Evolutionary conservation across 2,329 filamentous ascomycete species (phyloP).

Genomic region (Lecanicillium sp.): DNA sequence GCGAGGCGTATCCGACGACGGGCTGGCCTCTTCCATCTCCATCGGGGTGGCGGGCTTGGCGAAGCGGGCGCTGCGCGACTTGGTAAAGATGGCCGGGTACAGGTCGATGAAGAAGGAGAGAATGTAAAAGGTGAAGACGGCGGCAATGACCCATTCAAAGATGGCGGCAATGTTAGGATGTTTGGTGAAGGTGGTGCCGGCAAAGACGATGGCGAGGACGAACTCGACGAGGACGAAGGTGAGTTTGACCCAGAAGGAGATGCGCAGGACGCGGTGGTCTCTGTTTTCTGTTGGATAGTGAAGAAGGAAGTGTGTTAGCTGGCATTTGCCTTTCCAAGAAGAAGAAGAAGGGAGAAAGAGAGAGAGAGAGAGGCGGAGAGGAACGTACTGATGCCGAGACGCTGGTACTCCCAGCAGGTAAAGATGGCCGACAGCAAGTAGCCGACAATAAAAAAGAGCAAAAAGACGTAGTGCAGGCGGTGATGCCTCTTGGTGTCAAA

Average conservation of each 20-base stretch:
- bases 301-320: neutral
- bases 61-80: constrained; percentile 22
- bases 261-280: constrained; percentile 62
- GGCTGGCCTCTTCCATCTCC: constrained; percentile 16
- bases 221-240: constrained; percentile 76
- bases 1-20: too few relatives aligned
- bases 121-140: constrained; percentile 83
- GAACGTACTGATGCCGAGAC: constrained; percentile 62
- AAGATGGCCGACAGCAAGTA: constrained; percentile 83
- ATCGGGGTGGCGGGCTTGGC: constrained; percentile 17
- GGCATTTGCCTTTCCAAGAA: too few relatives aligned
- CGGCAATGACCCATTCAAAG: constrained; percentile 70
- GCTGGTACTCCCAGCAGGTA: constrained; percentile 84
- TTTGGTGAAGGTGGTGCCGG: constrained; percentile 39
- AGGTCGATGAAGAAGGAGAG: constrained; percentile 85
- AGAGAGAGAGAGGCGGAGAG: neutral
- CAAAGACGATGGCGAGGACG: constrained; percentile 66
- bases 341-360: neutral
- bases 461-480: constrained; percentile 64
- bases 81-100: constrained; percentile 64
- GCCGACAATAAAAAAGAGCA: constrained; percentile 76
- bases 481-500: constrained; percentile 73
- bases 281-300: constrained; percentile 67
- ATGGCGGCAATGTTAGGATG: constrained; percentile 63
- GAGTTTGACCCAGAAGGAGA: constrained; percentile 84